Base-by-base conservation (phyloP, 345 rosid species). In the Melastoma malabathricum region DNA sequence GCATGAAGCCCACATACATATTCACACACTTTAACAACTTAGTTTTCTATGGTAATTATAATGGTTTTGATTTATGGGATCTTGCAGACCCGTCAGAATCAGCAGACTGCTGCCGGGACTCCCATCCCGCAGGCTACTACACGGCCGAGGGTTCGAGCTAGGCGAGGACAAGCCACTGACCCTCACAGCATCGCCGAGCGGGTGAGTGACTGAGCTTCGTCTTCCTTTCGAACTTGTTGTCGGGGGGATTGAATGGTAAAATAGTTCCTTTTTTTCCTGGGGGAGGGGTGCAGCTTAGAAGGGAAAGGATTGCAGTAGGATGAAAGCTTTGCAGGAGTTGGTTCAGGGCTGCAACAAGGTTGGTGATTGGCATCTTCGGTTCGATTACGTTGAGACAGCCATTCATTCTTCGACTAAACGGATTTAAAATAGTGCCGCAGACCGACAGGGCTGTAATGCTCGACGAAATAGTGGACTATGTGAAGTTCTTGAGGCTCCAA, bases 261-360 rank as follows among this genome's bases (percentile, higher is more conserved):
- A 22, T 22, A 22, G 2, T 2, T 22, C 4, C 10, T 12, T 17
- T 18, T 17, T 22, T 23, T 25, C 47, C 19, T 49, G 18, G 13
- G 15, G 18, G 15, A 23, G 18, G 53, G 52, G 12, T 59, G 58
- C 75, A 83, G 93, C 44, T 80, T 60, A 81, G 88, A n/a, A 70
- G 93, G 51, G 93, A 78, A 60, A 71, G 88, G 56, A 83, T 83
- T 31, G 75, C 84, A 0, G 93, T 58, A 72, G 93, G 60, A 74
- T 83, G 77, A 83, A 69, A 66, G 87, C 85, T 13, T 56, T 83
- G 66, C 87, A 83, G 68, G 85, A 83, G 64, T 50, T 83, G 68
- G 93, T 83, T 64, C 93, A 87, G 25, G 80, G 77, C 59, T 64
- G 75, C 72, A 83, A 77, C 71, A 83, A 78, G 93, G 93, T 78